These are phyloP conservation scores for Aspergillus sp. DNA, from an alignment of 2,329 filamentous ascomycete genomes.

Conservation along the genomic window DNA sequence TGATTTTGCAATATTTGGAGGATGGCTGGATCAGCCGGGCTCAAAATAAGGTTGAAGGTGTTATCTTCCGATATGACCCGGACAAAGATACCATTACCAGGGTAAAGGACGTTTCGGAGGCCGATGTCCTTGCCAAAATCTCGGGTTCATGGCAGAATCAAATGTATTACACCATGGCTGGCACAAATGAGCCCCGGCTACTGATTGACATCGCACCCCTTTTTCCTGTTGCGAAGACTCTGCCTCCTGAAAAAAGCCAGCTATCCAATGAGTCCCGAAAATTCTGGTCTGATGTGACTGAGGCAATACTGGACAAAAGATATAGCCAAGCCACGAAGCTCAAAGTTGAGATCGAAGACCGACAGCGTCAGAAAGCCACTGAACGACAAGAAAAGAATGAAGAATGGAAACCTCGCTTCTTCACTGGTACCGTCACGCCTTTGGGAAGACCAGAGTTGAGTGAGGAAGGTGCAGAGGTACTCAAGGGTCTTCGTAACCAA, in stretches of 20 bases:
- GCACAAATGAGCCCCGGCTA: conserved; percentile 57
- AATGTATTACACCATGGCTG: conserved; percentile 59
- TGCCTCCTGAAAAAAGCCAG: conserved; percentile 76
- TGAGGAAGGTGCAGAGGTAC: conserved; percentile 58
- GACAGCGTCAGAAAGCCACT: conserved; percentile 79
- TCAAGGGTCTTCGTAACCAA: conserved; percentile 57
- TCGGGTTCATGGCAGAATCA: conserved; percentile 82
- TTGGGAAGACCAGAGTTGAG: conserved; percentile 64
- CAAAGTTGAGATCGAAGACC: conserved; percentile 90
- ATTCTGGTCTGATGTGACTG: conserved; percentile 85
- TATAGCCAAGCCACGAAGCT: conserved; percentile 79
- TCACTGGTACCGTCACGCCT: conserved; percentile 63
- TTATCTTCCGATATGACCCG: conserved; percentile 87
- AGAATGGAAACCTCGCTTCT: conserved; percentile 86
- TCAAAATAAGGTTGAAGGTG: conserved; percentile 87
- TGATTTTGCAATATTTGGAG: conserved; percentile 88
- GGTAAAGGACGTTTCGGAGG: conserved; percentile 82
- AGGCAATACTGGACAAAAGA: conserved; percentile 80
- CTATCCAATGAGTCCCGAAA: conserved; percentile 85
- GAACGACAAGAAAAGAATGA: conserved; percentile 69
- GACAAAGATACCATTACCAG: conserved; percentile 76
- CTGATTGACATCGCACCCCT: conserved; percentile 89
- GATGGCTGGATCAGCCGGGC: conserved; percentile 91
- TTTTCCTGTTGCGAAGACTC: conserved; percentile 71
- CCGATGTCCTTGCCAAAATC: conserved; percentile 78